phyloP scores from a whole-genome alignment of 2,329 filamentous ascomycete genomes.

The Exserohilum rostratum region DNA sequence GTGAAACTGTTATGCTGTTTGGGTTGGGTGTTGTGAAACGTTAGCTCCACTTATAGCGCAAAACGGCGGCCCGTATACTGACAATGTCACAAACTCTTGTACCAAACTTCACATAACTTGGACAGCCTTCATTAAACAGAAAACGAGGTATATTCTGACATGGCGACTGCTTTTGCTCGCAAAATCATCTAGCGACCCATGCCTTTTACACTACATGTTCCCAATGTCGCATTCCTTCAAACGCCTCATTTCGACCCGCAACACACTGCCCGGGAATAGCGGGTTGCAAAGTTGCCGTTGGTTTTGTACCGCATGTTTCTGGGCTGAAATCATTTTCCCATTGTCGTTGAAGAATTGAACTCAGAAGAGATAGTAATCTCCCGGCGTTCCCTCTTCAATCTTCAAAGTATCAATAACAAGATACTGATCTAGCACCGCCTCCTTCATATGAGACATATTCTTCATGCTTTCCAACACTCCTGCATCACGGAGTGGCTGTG shows the following conservation, averaged over 20 bases:
- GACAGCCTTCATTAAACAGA: too few relatives aligned
- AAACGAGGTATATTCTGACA: too few relatives aligned
- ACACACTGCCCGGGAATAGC: too few relatives aligned
- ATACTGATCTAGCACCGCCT: not conserved
- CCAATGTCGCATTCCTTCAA: too few relatives aligned
- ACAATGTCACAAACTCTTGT: not conserved
- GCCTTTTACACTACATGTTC: too few relatives aligned
- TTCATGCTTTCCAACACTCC: not conserved
- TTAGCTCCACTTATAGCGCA: conserved; percentile 4
- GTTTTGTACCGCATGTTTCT: too few relatives aligned
- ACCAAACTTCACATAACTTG: not conserved
- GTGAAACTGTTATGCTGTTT: conserved; percentile 15
- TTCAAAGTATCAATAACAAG: not conserved
- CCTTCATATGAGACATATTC: not conserved
- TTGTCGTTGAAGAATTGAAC: not conserved
- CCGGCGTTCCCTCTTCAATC: not conserved
- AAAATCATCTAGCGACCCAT: too few relatives aligned
- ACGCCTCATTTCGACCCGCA: too few relatives aligned
- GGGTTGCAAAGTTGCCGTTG: too few relatives aligned
- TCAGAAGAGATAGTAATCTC: not conserved
- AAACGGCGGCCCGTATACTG: not conserved
- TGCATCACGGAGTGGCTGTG: not conserved
- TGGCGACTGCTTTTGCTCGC: not conserved
- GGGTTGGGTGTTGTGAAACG: conserved; percentile 12
- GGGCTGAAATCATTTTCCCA: not conserved